Evolutionary conservation across 1,284 basidiomycete species (phyloP).

Genomic region (Austropuccinia psidii): DNA sequence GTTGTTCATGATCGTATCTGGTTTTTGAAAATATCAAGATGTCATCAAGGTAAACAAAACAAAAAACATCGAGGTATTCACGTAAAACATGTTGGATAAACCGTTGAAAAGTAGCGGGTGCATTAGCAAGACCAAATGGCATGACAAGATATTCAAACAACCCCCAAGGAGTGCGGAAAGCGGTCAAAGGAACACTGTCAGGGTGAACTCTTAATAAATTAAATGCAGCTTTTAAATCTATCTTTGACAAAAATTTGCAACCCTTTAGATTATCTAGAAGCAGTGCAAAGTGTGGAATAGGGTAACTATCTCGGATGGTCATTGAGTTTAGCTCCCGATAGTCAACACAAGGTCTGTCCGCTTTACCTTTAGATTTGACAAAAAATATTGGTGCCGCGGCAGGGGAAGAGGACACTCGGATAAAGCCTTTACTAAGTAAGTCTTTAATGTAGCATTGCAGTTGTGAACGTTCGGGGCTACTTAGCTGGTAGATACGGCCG

Average conservation of each 20-base stretch:
- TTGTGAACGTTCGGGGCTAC: not conserved
- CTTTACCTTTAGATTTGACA: conserved; percentile 37
- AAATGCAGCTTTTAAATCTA: conserved; percentile 46
- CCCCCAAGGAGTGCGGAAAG: conserved; percentile 49
- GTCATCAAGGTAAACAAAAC: conserved; percentile 29
- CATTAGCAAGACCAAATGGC: conserved; percentile 51
- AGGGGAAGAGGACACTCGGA: conserved; percentile 17
- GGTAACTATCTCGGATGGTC: conserved; percentile 37
- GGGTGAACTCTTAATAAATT: conserved; percentile 44
- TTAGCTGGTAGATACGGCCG: not conserved
- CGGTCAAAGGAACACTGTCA: conserved; percentile 24
- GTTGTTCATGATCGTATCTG: not conserved
- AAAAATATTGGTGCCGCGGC: conserved; percentile 36
- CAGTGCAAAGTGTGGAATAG: not conserved
- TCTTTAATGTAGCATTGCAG: conserved; percentile 5
- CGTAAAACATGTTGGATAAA: conserved; percentile 13
- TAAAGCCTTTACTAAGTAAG: conserved; percentile 5
- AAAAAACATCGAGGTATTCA: not conserved
- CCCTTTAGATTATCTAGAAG: not conserved
- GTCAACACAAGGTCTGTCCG: conserved; percentile 36
- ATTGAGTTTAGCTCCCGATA: conserved; percentile 37
- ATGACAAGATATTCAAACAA: conserved; percentile 50
- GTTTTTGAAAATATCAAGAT: conserved; percentile 14
- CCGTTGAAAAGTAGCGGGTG: conserved; percentile 43
- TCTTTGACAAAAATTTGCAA: conserved; percentile 37